Evolutionary conservation across 2,329 filamentous ascomycete genomes (phyloP), one percentile per base, ranked within the genome.

Genomic region (Talaromyces sp.): DNA sequence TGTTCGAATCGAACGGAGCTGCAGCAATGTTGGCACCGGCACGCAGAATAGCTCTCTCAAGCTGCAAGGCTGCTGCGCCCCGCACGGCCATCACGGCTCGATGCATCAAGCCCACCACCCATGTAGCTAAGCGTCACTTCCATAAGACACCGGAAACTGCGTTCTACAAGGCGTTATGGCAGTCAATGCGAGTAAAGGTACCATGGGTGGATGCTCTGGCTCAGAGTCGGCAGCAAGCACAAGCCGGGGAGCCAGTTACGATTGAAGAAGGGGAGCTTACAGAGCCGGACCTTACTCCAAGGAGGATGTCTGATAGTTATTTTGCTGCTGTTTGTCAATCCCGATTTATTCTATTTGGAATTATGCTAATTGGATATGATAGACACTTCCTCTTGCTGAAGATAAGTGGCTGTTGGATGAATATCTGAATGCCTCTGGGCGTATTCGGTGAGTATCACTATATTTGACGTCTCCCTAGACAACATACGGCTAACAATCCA

Each of bases 341-440:
- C 5, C 7, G 3, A 17, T n/a, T 77, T 8, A 15, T 15, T 28
- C 6, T 39, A 15, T 19, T 9, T 50, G 21, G n/a, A 5, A 1
- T 45, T 11, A 1, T 45, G 11, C 13, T 54, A 41, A 46, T 33
- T 31, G 13, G 9, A 3, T 5, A 31, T 33, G 10, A 68, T 73
- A 86, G 83, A 74, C 85, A 15, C 76, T 91, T 28, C 87, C 87
- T 6, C 77, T 91, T 9, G 86, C 84, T 5, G 85, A 84, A 66
- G 89, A 91, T 67, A 87, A 87, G 53, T 91, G 87, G 86, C 76
- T 92, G 11, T 80, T 89, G 10, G 89, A 92, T 68, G 88, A 85
- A 0, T 92, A 92, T 67, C 82, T 90, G 66, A 91, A 91, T 71
- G 82, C 87, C 1, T 85, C 84, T 0, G 89, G 89, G 0, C 87